Base-by-base conservation (phyloP, 768 basidiomycete species). In the Kwoniella bestiolae region DNA sequence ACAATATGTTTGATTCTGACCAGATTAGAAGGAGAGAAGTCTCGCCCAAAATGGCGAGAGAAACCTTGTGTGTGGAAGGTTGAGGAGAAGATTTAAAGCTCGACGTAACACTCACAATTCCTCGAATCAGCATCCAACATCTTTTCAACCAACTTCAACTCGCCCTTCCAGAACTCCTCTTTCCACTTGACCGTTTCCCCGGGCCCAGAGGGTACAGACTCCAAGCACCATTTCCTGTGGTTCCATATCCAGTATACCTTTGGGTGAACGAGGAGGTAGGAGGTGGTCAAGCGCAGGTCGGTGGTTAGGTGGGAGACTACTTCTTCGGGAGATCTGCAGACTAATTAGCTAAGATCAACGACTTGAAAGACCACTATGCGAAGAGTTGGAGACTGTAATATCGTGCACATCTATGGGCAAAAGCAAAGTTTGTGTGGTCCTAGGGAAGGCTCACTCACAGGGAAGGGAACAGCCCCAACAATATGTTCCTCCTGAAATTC, bases 231-330 rank as follows among this genome's bases (percentile, higher is more conserved):
- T 72, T 89, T 84, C 41, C 96, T 87, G 74, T 99, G 94, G 77
- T 94, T 97, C 96, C 96, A 99, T 72, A 98, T 93, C 89, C 91
- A 93, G 79, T 99, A 99, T 21, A 96, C 89, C 78, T 98, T 99
- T 14, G 96, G 96, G 76, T 94, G 87, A 8, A 85, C 83, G 74
- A 91, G 90, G 47, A 99, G 85, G 5, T 90, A 88, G 3, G 84
- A 82, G 78, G 89, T 91, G 0, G 94, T 97, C 83, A 94, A 85
- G 2, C 85, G 82, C 29, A 99, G 82, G 63, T 99, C 96, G 44
- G 86, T 83, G 2, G 86, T 82, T 4, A 98, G 85, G 18, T 89
- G 53, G 9, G 84, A 79, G 56, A 92, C 88, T 35, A 88, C 83
- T 49, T 88, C 84, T 61, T 86, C 83, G 2, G 86, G 83, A 2